These are phyloP conservation scores for Saprolegnia diclina DNA, from an alignment of 352 stramenopile species.

Conservation along the genomic window DNA sequence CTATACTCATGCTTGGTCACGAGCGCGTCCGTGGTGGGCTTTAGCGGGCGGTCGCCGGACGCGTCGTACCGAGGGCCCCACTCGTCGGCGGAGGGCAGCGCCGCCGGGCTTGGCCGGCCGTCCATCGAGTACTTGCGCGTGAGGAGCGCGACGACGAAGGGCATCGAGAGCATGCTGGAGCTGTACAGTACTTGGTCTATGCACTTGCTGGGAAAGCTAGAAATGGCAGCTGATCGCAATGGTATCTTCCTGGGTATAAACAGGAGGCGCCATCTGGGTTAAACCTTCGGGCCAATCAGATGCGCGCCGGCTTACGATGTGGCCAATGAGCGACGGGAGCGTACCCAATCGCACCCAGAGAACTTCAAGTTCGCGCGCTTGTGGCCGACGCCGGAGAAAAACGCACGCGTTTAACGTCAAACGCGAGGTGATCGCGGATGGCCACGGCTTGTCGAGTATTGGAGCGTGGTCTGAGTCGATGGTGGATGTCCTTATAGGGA, in stretches of 20 bases:
- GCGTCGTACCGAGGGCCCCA: not conserved
- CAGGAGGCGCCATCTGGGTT: not conserved
- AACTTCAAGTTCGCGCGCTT: not conserved
- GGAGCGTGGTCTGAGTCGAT: too few species aligned
- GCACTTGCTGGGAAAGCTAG: not conserved
- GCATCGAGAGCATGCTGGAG: slow-evolving; percentile 8
- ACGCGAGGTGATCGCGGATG: too few species aligned
- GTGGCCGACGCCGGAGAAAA: too few species aligned
- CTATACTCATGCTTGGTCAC: slow-evolving; percentile 8
- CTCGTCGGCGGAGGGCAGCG: not conserved
- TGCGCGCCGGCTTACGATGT: not conserved
- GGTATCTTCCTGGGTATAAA: slow-evolving; percentile 1
- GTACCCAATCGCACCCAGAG: too few species aligned
- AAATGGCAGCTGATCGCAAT: slow-evolving; percentile 11
- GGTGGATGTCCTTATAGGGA: too few species aligned
- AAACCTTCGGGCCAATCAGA: not conserved
- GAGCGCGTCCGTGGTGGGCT: not conserved
- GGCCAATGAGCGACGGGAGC: not conserved
- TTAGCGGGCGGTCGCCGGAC: not conserved
- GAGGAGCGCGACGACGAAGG: slow-evolving; percentile 9
- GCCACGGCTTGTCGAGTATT: too few species aligned
- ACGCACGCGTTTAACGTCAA: too few species aligned
- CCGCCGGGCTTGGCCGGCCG: not conserved
- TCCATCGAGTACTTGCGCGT: slow-evolving; percentile 20
- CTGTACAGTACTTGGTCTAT: too few species aligned